Evolutionary conservation across 2,329 filamentous ascomycete genomes (phyloP), one percentile per base, ranked within the genome.

Genomic region (Epichloe scottii): DNA sequence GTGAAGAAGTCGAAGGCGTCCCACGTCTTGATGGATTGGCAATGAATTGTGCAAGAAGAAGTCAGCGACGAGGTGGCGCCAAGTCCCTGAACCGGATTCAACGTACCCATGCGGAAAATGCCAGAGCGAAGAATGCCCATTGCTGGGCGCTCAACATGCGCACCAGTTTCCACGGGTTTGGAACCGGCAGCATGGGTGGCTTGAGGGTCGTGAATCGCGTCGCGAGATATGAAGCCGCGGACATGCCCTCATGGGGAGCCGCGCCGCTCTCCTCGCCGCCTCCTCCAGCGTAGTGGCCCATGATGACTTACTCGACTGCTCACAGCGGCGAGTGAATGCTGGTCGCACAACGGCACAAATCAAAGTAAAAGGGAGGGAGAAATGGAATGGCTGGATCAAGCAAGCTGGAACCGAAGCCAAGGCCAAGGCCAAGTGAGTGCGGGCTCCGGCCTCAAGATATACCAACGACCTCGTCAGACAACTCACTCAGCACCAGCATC

Each of bases 1-100:
- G 78, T 81, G 63, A 82, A 81, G 67, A 83, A 84, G 63, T 85
- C 81, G 56, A 83, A 84, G 3, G 80, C 72, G 59, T 83, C 79
- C 78, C 77, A 81, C 1, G 75, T 75, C 77, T 79, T 30, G 8
- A 30, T 4, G 26, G 3, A 30, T 30, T 14, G 19, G 4, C 3
- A 49, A 39, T 26, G 14, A 23, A 35, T 19, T n/a, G 34, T 11
- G 1, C n/a, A 39, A 17, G 1, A 39, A n/a, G 5, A 17, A 10
- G 37, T 39, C 37, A 17, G 8, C 37, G 7, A 8, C 26, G 26
- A 26, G 6, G 23, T 26, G 23, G 23, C 23, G 23, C 3, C 8
- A 26, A 10, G 19, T 8, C 11, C 19, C 7, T n/a, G 38, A n/a
- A 19, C 33, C 23, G 19, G 15, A 2, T 30, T 21, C 4, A 46